Percentiles rank a stretch among this genome's conserved stretches.
Evolutionary conservation across 1,284 basidiomycete species (phyloP).

Genomic region (Hypsizygus ulmarius): DNA sequence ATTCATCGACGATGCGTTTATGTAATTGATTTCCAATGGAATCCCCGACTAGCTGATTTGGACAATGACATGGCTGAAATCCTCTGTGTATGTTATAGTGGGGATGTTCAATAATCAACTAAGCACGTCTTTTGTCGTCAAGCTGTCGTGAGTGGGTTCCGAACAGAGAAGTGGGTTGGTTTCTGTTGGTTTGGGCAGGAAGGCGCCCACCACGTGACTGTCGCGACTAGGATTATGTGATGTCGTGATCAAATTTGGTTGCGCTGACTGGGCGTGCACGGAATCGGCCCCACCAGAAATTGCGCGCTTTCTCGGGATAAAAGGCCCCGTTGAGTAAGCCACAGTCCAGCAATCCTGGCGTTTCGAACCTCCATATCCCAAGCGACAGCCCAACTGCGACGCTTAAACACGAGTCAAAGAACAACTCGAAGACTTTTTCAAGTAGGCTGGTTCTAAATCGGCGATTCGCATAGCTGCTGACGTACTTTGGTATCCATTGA

Average conservation of each 20-base stretch:
- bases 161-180: too few species aligned
- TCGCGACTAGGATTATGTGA: slow-evolving; percentile 9
- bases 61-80: too few species aligned
- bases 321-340: slow-evolving; percentile 22
- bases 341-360: slow-evolving; percentile 18
- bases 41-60: too few species aligned
- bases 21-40: too few species aligned
- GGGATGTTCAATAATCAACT: too few species aligned
- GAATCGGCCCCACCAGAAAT: slow-evolving; percentile 10
- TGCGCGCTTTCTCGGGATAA: slow-evolving; percentile 16
- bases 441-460: slow-evolving; percentile 12
- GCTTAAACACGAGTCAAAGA: slow-evolving; percentile 13
- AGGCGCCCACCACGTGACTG: slow-evolving; percentile 1
- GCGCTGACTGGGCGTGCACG: slow-evolving; percentile 1
- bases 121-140: too few species aligned
- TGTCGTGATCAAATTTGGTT: not conserved
- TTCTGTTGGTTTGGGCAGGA: not conserved
- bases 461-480: slow-evolving; percentile 12
- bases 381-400: slow-evolving; percentile 7
- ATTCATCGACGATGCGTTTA: too few species aligned
- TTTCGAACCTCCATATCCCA: slow-evolving; percentile 14
- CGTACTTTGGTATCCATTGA: slow-evolving; percentile 16
- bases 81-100: too few species aligned
- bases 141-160: too few species aligned
- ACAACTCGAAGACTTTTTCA: slow-evolving; percentile 20